Percentiles rank a stretch among this genome's conserved stretches.
phyloP scores from a whole-genome alignment of 108 stramenopile species.

The Nitzschia palea region DNA sequence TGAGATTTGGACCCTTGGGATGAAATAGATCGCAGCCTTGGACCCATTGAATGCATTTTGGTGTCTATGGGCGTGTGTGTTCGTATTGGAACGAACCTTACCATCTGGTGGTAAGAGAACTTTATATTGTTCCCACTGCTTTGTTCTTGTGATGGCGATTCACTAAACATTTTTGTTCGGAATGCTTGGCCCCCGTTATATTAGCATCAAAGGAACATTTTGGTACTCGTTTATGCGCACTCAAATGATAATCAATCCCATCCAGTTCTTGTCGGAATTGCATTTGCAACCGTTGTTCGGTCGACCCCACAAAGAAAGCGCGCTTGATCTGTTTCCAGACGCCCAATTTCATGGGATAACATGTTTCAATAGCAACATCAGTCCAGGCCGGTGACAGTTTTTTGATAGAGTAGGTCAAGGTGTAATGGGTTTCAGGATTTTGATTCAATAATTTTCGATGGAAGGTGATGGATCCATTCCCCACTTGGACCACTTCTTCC shows the following conservation, averaged over 20 bases:
- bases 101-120: too few relatives aligned
- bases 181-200: too few relatives aligned
- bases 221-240: not conserved
- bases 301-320: not conserved
- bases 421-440: not conserved
- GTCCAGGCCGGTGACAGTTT: not conserved
- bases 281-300: not conserved
- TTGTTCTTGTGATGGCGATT: too few relatives aligned
- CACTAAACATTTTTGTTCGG: too few relatives aligned
- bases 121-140: too few relatives aligned
- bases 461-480: not conserved
- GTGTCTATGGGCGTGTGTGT: too few relatives aligned
- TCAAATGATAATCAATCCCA: slow-evolving; percentile 3
- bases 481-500: not conserved
- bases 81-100: too few relatives aligned
- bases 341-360: not conserved
- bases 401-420: not conserved
- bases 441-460: not conserved
- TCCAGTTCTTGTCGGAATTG: not conserved
- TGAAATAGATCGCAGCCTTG: too few relatives aligned
- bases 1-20: too few relatives aligned
- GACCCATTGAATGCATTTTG: too few relatives aligned
- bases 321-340: not conserved
- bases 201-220: not conserved
- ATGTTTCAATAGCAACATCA: not conserved